Percentiles rank a stretch among this genome's conserved stretches.
phyloP scores from a whole-genome alignment of 768 basidiomycete genomes.

The Pisolithus sp. region DNA sequence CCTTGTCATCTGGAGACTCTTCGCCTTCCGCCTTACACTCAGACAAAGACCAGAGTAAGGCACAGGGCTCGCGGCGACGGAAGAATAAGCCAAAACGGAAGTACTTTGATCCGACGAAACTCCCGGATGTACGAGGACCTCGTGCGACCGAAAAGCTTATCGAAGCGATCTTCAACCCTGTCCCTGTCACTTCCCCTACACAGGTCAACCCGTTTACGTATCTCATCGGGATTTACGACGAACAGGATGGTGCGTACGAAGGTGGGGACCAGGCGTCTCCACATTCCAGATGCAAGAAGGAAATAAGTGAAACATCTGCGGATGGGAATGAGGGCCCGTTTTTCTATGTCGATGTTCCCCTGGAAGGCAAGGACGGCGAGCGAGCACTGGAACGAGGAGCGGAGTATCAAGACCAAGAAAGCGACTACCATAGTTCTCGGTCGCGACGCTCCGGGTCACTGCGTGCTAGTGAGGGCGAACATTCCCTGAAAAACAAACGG shows the following conservation, averaged over 20 bases:
- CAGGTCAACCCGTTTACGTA: constrained; percentile 33
- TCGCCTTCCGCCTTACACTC: constrained; percentile 13
- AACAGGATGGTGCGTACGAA: constrained; percentile 10
- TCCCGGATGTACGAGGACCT: constrained; percentile 52
- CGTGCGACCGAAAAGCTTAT: constrained; percentile 68
- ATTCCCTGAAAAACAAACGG: constrained; percentile 16
- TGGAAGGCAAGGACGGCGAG: constrained; percentile 5
- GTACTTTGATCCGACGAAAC: constrained; percentile 27
- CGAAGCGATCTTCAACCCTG: constrained; percentile 76
- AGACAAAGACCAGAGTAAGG: background rate
- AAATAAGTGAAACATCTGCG: background rate
- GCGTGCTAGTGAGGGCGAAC: constrained; percentile 3
- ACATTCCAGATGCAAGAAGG: background rate
- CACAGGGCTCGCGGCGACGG: background rate
- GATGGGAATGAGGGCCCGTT: background rate
- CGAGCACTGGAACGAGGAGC: background rate
- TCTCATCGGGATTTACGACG: constrained; percentile 20
- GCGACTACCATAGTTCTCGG: constrained; percentile 25
- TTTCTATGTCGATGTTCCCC: background rate
- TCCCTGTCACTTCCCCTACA: constrained; percentile 31
- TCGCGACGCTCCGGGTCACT: constrained; percentile 16
- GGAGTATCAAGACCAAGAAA: constrained; percentile 9
- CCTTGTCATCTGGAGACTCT: constrained; percentile 8
- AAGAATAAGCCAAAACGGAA: constrained; percentile 18
- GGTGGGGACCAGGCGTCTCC: constrained; percentile 5